phyloP scores from a whole-genome alignment of 805 yeast species.

The Hanseniaspora guilliermondii region DNA sequence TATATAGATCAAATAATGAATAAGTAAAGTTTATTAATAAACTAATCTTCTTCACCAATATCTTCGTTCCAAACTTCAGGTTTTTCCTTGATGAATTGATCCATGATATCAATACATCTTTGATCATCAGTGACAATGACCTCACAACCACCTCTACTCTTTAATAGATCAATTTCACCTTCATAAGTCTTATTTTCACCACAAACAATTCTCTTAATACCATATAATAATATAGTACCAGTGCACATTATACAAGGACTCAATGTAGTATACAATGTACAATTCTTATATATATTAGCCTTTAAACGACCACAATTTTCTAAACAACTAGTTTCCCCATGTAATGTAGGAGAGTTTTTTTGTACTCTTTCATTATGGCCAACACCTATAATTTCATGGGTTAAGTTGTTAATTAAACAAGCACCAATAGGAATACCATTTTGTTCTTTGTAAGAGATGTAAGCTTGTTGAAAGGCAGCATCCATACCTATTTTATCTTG shows the following conservation, averaged over 20 bases:
- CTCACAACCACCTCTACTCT: conserved; percentile 50
- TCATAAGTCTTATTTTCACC: conserved; percentile 77
- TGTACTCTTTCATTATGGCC: conserved; percentile 91
- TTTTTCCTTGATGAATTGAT: conserved; percentile 59
- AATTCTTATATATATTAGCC: conserved; percentile 63
- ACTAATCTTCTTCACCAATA: conserved; percentile 40
- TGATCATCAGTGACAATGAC: conserved; percentile 48
- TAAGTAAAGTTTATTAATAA: too few species aligned
- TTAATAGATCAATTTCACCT: conserved; percentile 73
- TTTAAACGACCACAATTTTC: conserved; percentile 85
- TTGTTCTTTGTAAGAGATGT: conserved; percentile 45
- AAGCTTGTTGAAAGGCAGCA: conserved; percentile 63
- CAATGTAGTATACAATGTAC: conserved; percentile 84
- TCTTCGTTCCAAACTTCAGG: conserved; percentile 78
- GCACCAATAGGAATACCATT: conserved; percentile 83
- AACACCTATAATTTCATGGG: conserved; percentile 69
- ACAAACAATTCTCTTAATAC: conserved; percentile 71
- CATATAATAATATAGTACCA: conserved; percentile 84
- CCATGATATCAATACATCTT: conserved; percentile 61
- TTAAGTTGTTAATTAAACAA: conserved; percentile 33
- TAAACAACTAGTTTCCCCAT: conserved; percentile 82
- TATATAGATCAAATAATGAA: too few species aligned
- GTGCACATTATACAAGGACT: conserved; percentile 94
- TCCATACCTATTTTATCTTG: conserved; percentile 57
- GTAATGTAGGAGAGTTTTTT: conserved; percentile 69